Percentiles rank a stretch among this genome's conserved stretches.
These are phyloP conservation scores for Labyrinthula sp. DNA, from an alignment of 352 stramenopile species.

Conservation along the genomic window DNA sequence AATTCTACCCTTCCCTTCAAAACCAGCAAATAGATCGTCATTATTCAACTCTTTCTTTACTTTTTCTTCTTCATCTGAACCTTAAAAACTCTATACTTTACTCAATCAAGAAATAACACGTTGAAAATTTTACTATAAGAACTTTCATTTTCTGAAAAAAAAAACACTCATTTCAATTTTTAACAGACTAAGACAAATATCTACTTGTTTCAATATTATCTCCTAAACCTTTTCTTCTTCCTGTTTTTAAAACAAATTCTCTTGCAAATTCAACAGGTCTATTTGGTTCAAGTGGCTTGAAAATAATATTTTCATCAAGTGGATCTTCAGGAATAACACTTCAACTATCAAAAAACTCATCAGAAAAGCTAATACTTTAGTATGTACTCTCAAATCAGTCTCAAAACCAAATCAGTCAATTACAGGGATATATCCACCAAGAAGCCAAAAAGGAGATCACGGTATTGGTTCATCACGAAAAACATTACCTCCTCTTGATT, in stretches of 20 bases:
- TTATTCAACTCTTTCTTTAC: too few species aligned
- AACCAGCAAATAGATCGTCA: too few species aligned
- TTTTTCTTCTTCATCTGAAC: too few species aligned
- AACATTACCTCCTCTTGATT: conserved; percentile 63
- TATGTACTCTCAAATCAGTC: conserved; percentile 94
- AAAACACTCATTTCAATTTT: too few species aligned
- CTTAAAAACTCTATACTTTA: too few species aligned
- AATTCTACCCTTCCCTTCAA: too few species aligned
- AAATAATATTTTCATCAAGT: conserved; percentile 72
- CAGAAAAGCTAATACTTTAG: conserved; percentile 82
- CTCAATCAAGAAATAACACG: too few species aligned
- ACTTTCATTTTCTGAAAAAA: too few species aligned
- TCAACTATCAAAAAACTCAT: conserved; percentile 97
- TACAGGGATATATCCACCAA: conserved; percentile 87
- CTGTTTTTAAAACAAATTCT: conserved; percentile 99
- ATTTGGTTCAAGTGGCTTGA: conserved; percentile 90
- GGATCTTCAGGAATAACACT: conserved; percentile 90
- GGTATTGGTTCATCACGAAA: conserved; percentile 79
- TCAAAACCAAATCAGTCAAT: conserved; percentile 98
- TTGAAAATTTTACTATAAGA: too few species aligned
- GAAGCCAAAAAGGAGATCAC: conserved; percentile 82
- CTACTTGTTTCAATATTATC: conserved; percentile 25
- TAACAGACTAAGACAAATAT: too few species aligned
- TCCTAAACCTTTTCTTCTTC: conserved; percentile 69
- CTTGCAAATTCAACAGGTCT: conserved; percentile 78